A percentile compares a stretch with the other conserved stretches of the same genome.
These are phyloP conservation scores for Fusarium hostae DNA, from an alignment of 2,329 filamentous ascomycete genomes.

Conservation along the genomic window DNA sequence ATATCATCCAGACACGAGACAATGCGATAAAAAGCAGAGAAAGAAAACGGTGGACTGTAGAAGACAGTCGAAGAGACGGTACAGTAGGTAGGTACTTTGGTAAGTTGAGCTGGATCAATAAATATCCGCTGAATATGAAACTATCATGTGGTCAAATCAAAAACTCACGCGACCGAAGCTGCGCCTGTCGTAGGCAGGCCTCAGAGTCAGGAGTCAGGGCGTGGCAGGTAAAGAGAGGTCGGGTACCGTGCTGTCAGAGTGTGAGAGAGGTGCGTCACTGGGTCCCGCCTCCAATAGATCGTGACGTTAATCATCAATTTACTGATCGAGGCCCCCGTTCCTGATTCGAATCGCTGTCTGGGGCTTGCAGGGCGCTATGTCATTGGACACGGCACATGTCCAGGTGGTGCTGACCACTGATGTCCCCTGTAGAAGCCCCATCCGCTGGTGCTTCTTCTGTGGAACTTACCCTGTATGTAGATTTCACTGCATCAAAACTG, in stretches of 20 bases:
- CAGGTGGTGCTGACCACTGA: slow-evolving; percentile 15
- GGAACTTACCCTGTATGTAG: slow-evolving; percentile 32
- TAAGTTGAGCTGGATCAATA: slow-evolving; percentile 22
- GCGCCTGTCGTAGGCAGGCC: slow-evolving; percentile 29
- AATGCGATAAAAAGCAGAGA: slow-evolving; percentile 6
- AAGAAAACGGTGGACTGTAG: background rate
- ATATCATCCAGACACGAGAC: background rate
- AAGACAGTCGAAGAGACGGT: background rate
- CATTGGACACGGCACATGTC: slow-evolving; percentile 10
- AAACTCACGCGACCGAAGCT: slow-evolving; percentile 39
- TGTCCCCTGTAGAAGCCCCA: slow-evolving; percentile 2
- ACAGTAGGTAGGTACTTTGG: background rate
- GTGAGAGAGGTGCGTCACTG: slow-evolving; percentile 37
- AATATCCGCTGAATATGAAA: slow-evolving; percentile 17
- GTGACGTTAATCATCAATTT: slow-evolving; percentile 29
- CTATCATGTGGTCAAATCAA: slow-evolving; percentile 41
- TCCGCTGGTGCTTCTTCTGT: slow-evolving; percentile 7
- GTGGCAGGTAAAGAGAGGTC: slow-evolving; percentile 39
- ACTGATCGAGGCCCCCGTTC: slow-evolving; percentile 33
- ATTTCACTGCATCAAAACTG: slow-evolving; percentile 16
- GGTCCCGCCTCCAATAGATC: slow-evolving; percentile 37
- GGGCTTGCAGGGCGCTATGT: slow-evolving; percentile 13
- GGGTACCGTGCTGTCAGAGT: slow-evolving; percentile 25
- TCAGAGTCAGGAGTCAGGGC: slow-evolving; percentile 11
- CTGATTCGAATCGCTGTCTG: slow-evolving; percentile 31